Evolutionary conservation across 73 alveolate species (phyloP).

Genomic region (Loxodes magnus): DNA sequence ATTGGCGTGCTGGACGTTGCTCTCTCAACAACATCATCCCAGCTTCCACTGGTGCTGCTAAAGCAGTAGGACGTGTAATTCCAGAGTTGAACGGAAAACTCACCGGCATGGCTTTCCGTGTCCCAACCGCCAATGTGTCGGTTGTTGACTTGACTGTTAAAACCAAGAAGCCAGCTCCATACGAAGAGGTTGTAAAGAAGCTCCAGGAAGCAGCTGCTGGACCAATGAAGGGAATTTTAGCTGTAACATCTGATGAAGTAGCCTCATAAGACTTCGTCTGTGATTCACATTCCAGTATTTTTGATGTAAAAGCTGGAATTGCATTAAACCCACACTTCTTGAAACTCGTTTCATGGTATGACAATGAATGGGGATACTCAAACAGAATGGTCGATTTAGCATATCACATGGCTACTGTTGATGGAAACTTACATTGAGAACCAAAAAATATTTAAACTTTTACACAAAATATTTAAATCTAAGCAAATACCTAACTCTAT

Average conservation of each 20-base stretch:
- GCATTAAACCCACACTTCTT: slow-evolving; percentile 56
- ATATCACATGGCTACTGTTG: slow-evolving; percentile 56
- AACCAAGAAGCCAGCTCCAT: slow-evolving; percentile 59
- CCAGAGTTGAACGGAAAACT: slow-evolving; percentile 78
- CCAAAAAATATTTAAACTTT: too few species aligned
- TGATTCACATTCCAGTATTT: slow-evolving; percentile 52
- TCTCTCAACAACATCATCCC: slow-evolving; percentile 84
- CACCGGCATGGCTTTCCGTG: slow-evolving; percentile 96
- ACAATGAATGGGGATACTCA: slow-evolving; percentile 91
- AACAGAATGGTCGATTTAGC: slow-evolving; percentile 78
- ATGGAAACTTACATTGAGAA: too few species aligned
- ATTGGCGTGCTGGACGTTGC: slow-evolving; percentile 93
- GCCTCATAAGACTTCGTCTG: slow-evolving; percentile 72
- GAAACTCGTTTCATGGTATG: slow-evolving; percentile 75
- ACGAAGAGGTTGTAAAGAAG: slow-evolving; percentile 66
- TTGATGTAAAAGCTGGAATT: slow-evolving; percentile 83
- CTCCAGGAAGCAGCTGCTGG: slow-evolving; percentile 77
- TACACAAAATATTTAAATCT: too few species aligned
- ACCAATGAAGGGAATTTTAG: slow-evolving; percentile 68
- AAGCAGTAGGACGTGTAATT: slow-evolving; percentile 88
- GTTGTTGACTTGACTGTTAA: slow-evolving; percentile 82
- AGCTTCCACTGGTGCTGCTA: slow-evolving; percentile 92
- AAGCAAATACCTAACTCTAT: too few species aligned
- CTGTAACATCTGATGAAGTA: slow-evolving; percentile 79
- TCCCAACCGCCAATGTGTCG: slow-evolving; percentile 85